These are phyloP conservation scores for Amanita rubescens DNA, from an alignment of 768 basidiomycete species.

Conservation along the genomic window DNA sequence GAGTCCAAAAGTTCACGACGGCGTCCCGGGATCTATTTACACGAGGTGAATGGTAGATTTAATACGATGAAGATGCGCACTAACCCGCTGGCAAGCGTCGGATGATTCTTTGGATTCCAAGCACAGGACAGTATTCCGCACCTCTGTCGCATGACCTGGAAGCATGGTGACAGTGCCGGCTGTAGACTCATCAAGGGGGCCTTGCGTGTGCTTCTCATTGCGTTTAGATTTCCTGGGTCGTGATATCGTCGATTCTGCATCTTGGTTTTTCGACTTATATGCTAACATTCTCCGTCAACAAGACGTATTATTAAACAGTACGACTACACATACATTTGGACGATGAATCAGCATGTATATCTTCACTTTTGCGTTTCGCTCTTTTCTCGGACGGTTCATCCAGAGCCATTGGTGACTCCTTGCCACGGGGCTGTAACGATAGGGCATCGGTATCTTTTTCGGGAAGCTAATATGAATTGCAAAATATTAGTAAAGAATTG, in stretches of 20 bases:
- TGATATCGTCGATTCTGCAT: slow-evolving; percentile 11
- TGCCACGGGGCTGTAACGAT: too few species aligned
- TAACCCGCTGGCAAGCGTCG: slow-evolving; percentile 70
- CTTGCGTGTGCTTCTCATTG: slow-evolving; percentile 22
- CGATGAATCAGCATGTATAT: slow-evolving; percentile 37
- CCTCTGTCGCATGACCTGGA: slow-evolving; percentile 57
- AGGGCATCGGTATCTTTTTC: too few species aligned
- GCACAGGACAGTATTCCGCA: slow-evolving; percentile 37
- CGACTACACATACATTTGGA: slow-evolving; percentile 21
- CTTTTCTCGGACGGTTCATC: slow-evolving; percentile 60
- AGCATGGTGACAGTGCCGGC: slow-evolving; percentile 39
- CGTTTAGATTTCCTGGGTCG: slow-evolving; percentile 24
- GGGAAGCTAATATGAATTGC: too few species aligned
- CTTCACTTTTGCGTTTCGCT: slow-evolving; percentile 42
- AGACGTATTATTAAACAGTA: background rate
- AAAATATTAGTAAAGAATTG: too few species aligned
- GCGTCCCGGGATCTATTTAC: slow-evolving; percentile 65
- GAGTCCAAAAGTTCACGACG: slow-evolving; percentile 64
- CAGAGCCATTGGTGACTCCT: slow-evolving; percentile 40
- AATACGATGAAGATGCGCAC: slow-evolving; percentile 14
- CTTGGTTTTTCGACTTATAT: slow-evolving; percentile 8
- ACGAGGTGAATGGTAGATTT: slow-evolving; percentile 9
- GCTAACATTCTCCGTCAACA: background rate
- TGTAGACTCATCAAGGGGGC: slow-evolving; percentile 36
- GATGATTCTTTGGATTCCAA: slow-evolving; percentile 60